A percentile compares a stretch with the other conserved stretches of the same genome.
Evolutionary conservation across 2,329 filamentous ascomycete species (phyloP).

Genomic region (Lasiodiplodia hormozganensis): DNA sequence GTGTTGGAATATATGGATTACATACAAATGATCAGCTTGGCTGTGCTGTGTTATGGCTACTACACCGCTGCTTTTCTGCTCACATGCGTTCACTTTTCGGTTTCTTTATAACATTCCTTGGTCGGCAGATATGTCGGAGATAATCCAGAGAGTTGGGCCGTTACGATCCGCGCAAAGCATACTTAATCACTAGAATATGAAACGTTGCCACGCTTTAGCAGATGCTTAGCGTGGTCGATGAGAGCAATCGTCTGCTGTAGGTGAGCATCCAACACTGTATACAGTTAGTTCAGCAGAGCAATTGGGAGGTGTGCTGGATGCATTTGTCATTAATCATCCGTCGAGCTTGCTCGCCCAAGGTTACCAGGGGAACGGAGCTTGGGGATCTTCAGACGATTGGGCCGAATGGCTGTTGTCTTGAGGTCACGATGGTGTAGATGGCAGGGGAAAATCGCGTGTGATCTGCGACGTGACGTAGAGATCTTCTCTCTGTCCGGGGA

Average conservation of each 20-base stretch:
- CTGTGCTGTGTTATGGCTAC: too few relatives aligned
- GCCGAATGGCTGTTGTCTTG: not conserved
- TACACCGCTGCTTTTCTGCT: not conserved
- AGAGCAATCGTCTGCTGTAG: not conserved
- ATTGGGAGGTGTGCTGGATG: not conserved
- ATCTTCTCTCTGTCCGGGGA: not conserved
- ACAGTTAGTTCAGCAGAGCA: not conserved
- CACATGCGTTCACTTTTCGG: not conserved
- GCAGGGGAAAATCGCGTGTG: not conserved
- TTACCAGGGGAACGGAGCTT: not conserved
- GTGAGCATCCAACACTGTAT: not conserved
- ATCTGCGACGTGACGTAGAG: conserved; percentile 22
- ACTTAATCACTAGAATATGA: not conserved
- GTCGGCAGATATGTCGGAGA: not conserved
- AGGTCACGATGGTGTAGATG: not conserved
- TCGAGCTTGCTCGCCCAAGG: not conserved
- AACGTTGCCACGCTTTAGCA: not conserved
- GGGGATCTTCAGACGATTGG: not conserved
- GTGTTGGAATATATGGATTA: too few relatives aligned
- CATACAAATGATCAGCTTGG: too few relatives aligned
- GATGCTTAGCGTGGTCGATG: not conserved
- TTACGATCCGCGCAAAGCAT: not conserved
- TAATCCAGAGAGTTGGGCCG: not conserved
- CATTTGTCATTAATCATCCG: not conserved
- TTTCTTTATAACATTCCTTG: not conserved